Conservation (phyloP, 2,329 filamentous ascomycete species). For the Diaporthe sp. region DNA sequence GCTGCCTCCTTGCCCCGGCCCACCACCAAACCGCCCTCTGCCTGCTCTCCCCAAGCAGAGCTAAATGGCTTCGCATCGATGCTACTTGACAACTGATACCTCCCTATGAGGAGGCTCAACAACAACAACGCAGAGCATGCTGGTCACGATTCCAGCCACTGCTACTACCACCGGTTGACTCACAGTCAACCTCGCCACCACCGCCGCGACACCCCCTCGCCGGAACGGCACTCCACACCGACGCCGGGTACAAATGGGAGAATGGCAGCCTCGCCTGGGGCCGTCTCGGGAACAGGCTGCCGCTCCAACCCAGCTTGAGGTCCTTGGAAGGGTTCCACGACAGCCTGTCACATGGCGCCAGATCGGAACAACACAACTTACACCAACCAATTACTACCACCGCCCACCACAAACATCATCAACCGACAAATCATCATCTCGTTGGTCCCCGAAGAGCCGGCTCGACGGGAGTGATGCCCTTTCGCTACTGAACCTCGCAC, state of each 20-base stretch:
- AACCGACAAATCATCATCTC: slow-evolving; percentile 17
- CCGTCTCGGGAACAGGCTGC: background rate
- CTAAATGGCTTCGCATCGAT: slow-evolving; percentile 52
- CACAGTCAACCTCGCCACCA: slow-evolving; percentile 6
- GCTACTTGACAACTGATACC: background rate
- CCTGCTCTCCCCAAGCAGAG: slow-evolving; percentile 75
- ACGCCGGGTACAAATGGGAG: background rate
- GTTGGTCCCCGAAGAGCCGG: slow-evolving; percentile 37
- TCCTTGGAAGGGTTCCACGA: slow-evolving; percentile 26
- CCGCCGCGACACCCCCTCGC: slow-evolving; percentile 1
- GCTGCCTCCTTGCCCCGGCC: slow-evolving; percentile 77
- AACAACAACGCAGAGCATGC: slow-evolving; percentile 26
- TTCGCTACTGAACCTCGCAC: slow-evolving; percentile 39
- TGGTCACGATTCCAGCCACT: slow-evolving; percentile 29
- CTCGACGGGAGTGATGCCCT: slow-evolving; percentile 41
- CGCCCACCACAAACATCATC: slow-evolving; percentile 11
- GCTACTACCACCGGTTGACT: slow-evolving; percentile 11
- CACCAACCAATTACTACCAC: slow-evolving; percentile 19
- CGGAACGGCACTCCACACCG: slow-evolving; percentile 16
- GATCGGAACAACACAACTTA: slow-evolving; percentile 9
- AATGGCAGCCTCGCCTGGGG: slow-evolving; percentile 18
- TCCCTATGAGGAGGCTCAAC: background rate
- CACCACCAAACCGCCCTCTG: slow-evolving; percentile 74
- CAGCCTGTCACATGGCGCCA: slow-evolving; percentile 28
- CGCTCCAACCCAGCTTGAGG: background rate